Conservation (phyloP, 257 asterid species). For the Verbascum thapsus region DNA sequence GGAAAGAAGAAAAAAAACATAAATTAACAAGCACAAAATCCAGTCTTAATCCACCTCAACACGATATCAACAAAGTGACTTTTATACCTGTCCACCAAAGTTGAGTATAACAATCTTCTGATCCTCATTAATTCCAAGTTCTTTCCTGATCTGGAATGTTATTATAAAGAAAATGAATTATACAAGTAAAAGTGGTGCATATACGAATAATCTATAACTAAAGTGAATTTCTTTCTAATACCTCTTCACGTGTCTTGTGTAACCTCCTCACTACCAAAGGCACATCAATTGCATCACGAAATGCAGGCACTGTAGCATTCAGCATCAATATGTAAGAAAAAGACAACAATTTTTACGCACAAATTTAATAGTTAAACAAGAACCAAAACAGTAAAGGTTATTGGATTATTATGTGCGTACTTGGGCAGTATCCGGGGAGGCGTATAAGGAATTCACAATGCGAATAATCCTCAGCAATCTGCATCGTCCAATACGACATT, state of each 20-base stretch:
- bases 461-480: slow-evolving; percentile 99
- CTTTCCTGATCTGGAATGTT: slow-evolving; percentile 70
- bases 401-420: slow-evolving; percentile 42
- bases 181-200: slow-evolving; percentile 15
- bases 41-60: slow-evolving; percentile 6
- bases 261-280: slow-evolving; percentile 95
- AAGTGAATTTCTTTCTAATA: slow-evolving; percentile 27
- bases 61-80: no score
- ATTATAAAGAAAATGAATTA: slow-evolving; percentile 21
- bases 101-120: slow-evolving; percentile 89
- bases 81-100: slow-evolving; percentile 93
- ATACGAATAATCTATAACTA: slow-evolving; percentile 5
- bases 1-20: background rate
- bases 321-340: slow-evolving; percentile 28
- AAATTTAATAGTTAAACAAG: slow-evolving; percentile 14
- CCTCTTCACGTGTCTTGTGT: slow-evolving; percentile 88
- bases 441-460: slow-evolving; percentile 97
- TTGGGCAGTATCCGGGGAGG: slow-evolving; percentile 98
- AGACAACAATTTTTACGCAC: background rate
- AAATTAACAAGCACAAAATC: slow-evolving; percentile 11
- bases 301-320: slow-evolving; percentile 85
- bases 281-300: slow-evolving; percentile 91
- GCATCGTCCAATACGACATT: slow-evolving; percentile 33
- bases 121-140: slow-evolving; percentile 76
- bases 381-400: background rate